A percentile compares a stretch with the other conserved stretches of the same genome.
phyloP scores from a whole-genome alignment of 495 filamentous ascomycete genomes.

The Xylaria castorea region DNA sequence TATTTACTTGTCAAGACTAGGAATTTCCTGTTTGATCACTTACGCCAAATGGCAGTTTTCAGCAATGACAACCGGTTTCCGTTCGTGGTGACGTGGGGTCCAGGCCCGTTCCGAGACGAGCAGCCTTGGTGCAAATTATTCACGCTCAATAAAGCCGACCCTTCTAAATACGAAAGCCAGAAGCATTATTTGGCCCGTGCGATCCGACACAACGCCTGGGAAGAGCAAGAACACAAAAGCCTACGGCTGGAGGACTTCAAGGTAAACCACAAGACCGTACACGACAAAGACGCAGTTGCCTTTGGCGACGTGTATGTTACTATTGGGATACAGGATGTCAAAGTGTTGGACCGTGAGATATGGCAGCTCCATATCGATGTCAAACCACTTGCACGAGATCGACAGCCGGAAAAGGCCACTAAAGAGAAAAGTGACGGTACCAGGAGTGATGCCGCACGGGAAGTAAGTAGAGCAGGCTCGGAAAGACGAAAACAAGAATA shows the following conservation, averaged over 20 bases:
- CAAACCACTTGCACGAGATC: neutral
- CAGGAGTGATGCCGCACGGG: neutral
- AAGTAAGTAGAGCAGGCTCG: neutral
- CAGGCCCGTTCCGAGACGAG: neutral
- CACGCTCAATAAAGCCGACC: neutral
- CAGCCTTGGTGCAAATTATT: neutral
- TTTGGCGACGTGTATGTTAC: constrained; percentile 9
- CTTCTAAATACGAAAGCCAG: neutral
- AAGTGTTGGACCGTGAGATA: constrained; percentile 6
- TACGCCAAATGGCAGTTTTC: constrained; percentile 3
- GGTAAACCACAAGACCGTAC: neutral
- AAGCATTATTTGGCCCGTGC: neutral
- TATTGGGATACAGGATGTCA: neutral
- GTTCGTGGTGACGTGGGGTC: neutral
- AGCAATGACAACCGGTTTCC: constrained; percentile 11
- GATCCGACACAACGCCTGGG: constrained; percentile 1
- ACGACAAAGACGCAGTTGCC: neutral
- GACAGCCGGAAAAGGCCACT: neutral
- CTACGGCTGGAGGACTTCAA: neutral
- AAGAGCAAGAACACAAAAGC: constrained; percentile 1
- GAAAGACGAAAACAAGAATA: neutral
- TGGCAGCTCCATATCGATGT: neutral
- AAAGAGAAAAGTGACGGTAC: neutral
- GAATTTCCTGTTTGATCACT: neutral
- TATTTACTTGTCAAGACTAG: neutral